Evolutionary conservation across 768 basidiomycete species (phyloP).

Genomic region (Panellus pusillus): DNA sequence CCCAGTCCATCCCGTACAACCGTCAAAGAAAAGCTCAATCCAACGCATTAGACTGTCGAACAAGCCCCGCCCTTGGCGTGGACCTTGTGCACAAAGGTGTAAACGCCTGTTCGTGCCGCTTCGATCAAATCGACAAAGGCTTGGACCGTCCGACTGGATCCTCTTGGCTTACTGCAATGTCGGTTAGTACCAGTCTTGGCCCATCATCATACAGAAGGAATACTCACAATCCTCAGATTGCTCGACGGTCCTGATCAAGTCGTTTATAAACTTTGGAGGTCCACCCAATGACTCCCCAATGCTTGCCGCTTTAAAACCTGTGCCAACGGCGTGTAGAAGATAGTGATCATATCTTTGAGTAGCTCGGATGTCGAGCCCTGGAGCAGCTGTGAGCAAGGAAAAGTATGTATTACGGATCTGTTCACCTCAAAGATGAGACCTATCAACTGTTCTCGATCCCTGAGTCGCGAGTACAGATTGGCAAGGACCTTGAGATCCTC

Average conservation of each 20-base stretch:
- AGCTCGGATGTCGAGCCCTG: conserved; percentile 94
- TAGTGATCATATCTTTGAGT: conserved; percentile 97
- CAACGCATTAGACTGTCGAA: conserved; percentile 95
- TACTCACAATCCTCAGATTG: conserved; percentile 81
- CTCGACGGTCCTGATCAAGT: conserved; percentile 93
- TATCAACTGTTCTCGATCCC: conserved; percentile 90
- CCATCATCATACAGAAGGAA: conserved; percentile 12
- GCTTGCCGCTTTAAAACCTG: conserved; percentile 95
- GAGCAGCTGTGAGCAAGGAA: neutral
- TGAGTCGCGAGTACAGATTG: conserved; percentile 72
- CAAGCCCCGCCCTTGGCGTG: conserved; percentile 91
- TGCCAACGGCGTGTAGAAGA: conserved; percentile 95
- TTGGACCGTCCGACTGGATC: conserved; percentile 87
- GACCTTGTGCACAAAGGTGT: conserved; percentile 96
- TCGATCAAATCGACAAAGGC: conserved; percentile 91
- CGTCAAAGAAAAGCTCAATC: conserved; percentile 93
- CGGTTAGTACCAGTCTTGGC: neutral
- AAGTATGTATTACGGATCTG: neutral
- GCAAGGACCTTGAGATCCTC: conserved; percentile 86
- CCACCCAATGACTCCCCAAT: conserved; percentile 93
- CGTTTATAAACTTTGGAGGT: conserved; percentile 91
- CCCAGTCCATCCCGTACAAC: conserved; percentile 89
- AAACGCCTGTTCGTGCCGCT: conserved; percentile 95
- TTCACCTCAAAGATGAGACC: conserved; percentile 87
- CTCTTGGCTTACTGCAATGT: conserved; percentile 66